Conservation (phyloP, 2,329 filamentous ascomycete genomes). For the Aspergillus jensenii region DNA sequence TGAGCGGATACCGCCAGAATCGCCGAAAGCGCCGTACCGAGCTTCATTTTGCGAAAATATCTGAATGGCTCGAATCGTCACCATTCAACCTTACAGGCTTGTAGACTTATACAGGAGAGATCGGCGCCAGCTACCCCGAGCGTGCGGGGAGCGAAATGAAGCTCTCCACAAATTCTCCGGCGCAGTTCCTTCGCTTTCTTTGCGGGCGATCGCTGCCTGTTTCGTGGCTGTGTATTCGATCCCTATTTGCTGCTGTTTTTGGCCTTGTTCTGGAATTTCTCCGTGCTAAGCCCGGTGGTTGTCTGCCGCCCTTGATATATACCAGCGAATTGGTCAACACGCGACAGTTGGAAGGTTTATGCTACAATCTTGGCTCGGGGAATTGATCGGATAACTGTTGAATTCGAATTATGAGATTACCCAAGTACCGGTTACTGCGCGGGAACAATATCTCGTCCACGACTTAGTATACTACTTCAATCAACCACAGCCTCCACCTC, state of each 20-base stretch:
- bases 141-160: constrained; percentile 15
- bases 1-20: constrained; percentile 5
- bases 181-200: neutral
- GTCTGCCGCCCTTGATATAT: no score
- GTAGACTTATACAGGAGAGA: neutral
- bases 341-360: no score
- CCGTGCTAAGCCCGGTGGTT: constrained; percentile 6
- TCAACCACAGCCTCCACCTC: neutral
- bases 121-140: constrained; percentile 17
- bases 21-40: neutral
- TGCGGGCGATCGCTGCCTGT: neutral
- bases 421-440: no score
- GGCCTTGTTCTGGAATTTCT: neutral
- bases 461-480: no score
- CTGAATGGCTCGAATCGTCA: no score
- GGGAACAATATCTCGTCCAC: no score
- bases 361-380: no score
- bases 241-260: neutral
- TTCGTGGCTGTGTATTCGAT: neutral
- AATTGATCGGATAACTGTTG: no score
- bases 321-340: neutral
- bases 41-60: constrained; percentile 1
- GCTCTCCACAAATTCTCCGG: constrained; percentile 15
- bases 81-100: no score
- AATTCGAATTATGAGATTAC: no score